A percentile compares a stretch with the other conserved stretches of the same genome.
These are phyloP conservation scores for Spencermartinsiella europaea DNA, from an alignment of 805 yeast species.

Conservation along the genomic window DNA sequence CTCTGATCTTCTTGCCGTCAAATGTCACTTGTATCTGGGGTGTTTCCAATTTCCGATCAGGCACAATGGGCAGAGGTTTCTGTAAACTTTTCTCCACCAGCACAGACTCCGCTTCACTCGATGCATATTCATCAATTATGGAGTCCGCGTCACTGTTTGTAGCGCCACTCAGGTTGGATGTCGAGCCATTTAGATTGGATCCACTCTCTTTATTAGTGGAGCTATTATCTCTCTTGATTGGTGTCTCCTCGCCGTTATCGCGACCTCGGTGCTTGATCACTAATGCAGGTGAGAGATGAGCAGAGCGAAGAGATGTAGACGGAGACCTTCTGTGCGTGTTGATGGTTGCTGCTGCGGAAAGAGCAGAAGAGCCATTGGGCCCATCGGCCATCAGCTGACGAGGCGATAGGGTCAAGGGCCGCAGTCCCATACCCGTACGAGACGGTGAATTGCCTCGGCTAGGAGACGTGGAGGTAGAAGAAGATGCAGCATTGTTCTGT, in stretches of 20 bases:
- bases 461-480: slow-evolving; percentile 7
- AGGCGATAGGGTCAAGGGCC: slow-evolving; percentile 22
- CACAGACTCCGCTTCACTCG: not conserved
- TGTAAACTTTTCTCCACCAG: not conserved
- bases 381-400: not conserved
- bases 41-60: not conserved
- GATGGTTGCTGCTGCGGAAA: not conserved
- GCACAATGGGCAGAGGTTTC: not conserved
- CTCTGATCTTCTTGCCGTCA: not conserved
- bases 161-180: not conserved
- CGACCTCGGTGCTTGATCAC: not conserved
- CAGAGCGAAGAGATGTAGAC: not conserved
- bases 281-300: not conserved
- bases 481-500: slow-evolving; percentile 4
- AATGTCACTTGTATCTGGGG: not conserved
- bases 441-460: slow-evolving; percentile 1
- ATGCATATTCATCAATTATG: not conserved
- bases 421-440: slow-evolving; percentile 14
- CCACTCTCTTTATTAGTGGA: not conserved
- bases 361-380: slow-evolving; percentile 12
- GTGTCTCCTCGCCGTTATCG: not conserved
- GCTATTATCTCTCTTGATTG: not conserved
- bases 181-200: not conserved
- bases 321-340: not conserved
- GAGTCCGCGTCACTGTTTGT: not conserved